Base-by-base conservation (phyloP, 1,284 basidiomycete species). In the Calocybe gambosa region DNA sequence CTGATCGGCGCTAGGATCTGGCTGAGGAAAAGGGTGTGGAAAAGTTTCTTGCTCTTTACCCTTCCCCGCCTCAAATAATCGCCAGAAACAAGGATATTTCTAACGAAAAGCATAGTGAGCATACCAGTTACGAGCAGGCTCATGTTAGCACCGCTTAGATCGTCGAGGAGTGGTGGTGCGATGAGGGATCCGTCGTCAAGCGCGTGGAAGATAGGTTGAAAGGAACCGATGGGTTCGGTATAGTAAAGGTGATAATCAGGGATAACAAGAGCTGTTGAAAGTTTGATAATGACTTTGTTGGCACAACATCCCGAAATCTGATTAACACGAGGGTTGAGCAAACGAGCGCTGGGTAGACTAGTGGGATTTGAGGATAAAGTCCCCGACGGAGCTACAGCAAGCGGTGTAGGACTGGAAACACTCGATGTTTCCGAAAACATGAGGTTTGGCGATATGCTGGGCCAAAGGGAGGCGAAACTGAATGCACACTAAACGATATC, bases 21-120 rank as follows among this genome's bases (percentile, higher is more conserved):
- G 55, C 79, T 82, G 39, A 67, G 54, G 39, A 79, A 73, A 49
- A 76, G 70, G 41, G 70, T 65, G 59, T 71, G 81, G 58, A 75
- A 83, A 43, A 77, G 73, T 7, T 61, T 73, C 66, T 75, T 85
- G 65, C 73, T 80, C 68, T 75, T 85, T 55, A 75, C 77, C 64
- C 63, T 80, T 37, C 67, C 78, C 46, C 73, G 63, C 21, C 74
- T 68, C 34, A 81, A 58, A 59, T 79, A 84, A 50, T 71, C 67
- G 31, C 68, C 62, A 10, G 77, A 71, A 46, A 71, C 69, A 46
- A 73, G 52, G n/a, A 77, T 69, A 55, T 79, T 85, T 46, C 76
- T 61, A 34, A 75, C 47, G 56, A 81, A 82, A 42, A 83, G 60
- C 57, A 71, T 69, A 41, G 69, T 63, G 46, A 82, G 65, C 37